Evolutionary conservation across 2,329 filamentous ascomycete species (phyloP), one percentile per base, ranked within the genome.

Genomic region (Ophiocordyceps camponoti-floridani): DNA sequence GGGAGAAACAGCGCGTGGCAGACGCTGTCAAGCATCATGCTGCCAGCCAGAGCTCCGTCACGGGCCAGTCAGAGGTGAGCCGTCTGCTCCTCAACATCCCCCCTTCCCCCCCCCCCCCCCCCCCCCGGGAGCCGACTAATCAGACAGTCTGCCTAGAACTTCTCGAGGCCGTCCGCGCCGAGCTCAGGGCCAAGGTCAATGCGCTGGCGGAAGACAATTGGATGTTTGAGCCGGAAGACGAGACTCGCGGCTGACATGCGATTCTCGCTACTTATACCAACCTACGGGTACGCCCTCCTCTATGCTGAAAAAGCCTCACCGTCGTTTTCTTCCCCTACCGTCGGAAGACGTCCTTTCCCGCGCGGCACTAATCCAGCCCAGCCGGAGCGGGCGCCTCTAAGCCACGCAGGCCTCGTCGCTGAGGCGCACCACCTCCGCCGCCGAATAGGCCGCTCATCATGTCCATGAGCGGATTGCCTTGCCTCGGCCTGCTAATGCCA

Each of bases 381-480:
- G 79, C 75, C 4, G 74, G 67, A 44, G 68, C 62, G 19, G 76
- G 74, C 51, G 66, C 60, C 53, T 70, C 64, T 31, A 68, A 53
- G 48, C 62, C 56, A 47, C 66, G 64, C 31, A 66, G 52, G n/a
- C 63, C 62, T n/a, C 64, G 64, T 46, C 63, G 65, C 48, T 61
- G 63, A 40, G 56, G 52, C 46, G 51, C 69, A 18, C 86, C 86
- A 43, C 88, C 53, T 14, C 52, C 69, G 18, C 86, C 86, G 43
- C 88, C 88, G 56, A 98, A 84, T 70, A 98, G 77, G 49, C 79
- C 88, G 42, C 87, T 88, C 84, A 98, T 93, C 88, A 98, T 96
- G 59, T 98, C 91, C 63, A 96, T 77, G 61, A 98, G 68, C 3
- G 88, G 88, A 61, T 96, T 96, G 50, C 81, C 83, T 67, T 94